Evolutionary conservation across 768 basidiomycete genomes (phyloP).

Genomic region (Boletus eberwhitei): DNA sequence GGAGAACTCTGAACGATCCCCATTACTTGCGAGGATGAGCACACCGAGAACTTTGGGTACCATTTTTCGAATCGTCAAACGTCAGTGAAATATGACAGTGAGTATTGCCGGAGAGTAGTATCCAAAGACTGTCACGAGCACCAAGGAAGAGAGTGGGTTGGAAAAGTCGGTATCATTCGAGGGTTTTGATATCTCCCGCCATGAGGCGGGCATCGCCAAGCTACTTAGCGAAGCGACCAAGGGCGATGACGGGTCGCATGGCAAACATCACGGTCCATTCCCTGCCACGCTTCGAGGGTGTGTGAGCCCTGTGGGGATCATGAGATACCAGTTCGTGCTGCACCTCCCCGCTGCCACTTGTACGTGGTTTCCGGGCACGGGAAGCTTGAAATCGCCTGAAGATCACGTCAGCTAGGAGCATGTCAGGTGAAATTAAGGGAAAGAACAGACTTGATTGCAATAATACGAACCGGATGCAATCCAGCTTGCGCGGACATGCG

Average conservation of each 20-base stretch:
- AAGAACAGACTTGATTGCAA: slow-evolving; percentile 15
- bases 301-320: slow-evolving; percentile 14
- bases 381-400: slow-evolving; percentile 16
- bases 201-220: slow-evolving; percentile 30
- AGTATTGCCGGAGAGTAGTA: background rate
- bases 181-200: slow-evolving; percentile 31
- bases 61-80: slow-evolving; percentile 19
- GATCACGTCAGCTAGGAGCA: slow-evolving; percentile 26
- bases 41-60: slow-evolving; percentile 58
- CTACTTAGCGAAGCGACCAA: slow-evolving; percentile 24
- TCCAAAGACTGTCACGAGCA: background rate
- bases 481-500: slow-evolving; percentile 25
- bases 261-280: slow-evolving; percentile 25
- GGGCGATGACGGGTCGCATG: slow-evolving; percentile 27
- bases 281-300: slow-evolving; percentile 28
- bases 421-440: slow-evolving; percentile 22
- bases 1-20: slow-evolving; percentile 65
- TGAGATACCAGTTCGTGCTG: slow-evolving; percentile 13
- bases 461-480: slow-evolving; percentile 12
- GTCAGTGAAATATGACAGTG: background rate
- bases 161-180: slow-evolving; percentile 4
- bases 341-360: slow-evolving; percentile 20
- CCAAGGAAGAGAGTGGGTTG: slow-evolving; percentile 12
- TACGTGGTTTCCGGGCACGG: slow-evolving; percentile 26
- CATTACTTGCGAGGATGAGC: slow-evolving; percentile 73